Evolutionary conservation across 768 basidiomycete genomes (phyloP).

Genomic region (Phaeotremella skinneri): DNA sequence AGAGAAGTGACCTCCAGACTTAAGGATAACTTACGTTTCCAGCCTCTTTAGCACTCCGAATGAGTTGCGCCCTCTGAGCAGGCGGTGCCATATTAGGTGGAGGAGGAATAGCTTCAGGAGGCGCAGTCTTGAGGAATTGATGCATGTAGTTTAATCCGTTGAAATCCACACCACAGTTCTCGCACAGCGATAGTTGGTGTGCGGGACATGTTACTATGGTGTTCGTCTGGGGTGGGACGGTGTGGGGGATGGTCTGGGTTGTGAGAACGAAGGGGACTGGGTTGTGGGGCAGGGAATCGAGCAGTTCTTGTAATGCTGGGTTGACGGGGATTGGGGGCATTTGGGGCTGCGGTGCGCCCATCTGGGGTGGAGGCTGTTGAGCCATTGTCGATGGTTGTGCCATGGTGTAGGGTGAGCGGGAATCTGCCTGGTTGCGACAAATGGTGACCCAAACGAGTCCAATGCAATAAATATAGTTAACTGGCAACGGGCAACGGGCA

Average conservation of each 20-base stretch:
- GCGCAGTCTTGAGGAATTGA: conserved; percentile 60
- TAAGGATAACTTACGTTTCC: conserved; percentile 70
- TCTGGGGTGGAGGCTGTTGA: background rate
- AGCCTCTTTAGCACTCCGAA: conserved; percentile 82
- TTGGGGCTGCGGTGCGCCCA: conserved; percentile 9
- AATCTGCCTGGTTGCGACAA: conserved; percentile 3
- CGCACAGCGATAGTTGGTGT: conserved; percentile 73
- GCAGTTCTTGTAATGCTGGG: conserved; percentile 36
- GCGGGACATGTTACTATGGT: conserved; percentile 62
- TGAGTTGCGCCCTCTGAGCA: conserved; percentile 69
- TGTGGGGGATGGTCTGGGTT: conserved; percentile 24
- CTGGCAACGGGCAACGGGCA: too few species aligned
- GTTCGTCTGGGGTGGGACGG: conserved; percentile 33
- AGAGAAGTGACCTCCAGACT: background rate
- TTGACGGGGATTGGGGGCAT: conserved; percentile 27
- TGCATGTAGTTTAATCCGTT: conserved; percentile 70
- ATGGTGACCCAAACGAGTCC: background rate
- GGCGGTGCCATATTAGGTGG: conserved; percentile 69
- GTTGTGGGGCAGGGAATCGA: conserved; percentile 44
- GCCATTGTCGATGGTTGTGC: conserved; percentile 12
- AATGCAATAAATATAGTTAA: too few species aligned
- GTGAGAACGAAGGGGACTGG: conserved; percentile 33
- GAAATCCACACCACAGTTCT: conserved; percentile 72
- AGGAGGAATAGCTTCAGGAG: conserved; percentile 64
- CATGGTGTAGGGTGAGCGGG: conserved; percentile 12